These are phyloP conservation scores for Tagetes patula DNA, from an alignment of 129 eudicot species.

Conservation along the genomic window DNA sequence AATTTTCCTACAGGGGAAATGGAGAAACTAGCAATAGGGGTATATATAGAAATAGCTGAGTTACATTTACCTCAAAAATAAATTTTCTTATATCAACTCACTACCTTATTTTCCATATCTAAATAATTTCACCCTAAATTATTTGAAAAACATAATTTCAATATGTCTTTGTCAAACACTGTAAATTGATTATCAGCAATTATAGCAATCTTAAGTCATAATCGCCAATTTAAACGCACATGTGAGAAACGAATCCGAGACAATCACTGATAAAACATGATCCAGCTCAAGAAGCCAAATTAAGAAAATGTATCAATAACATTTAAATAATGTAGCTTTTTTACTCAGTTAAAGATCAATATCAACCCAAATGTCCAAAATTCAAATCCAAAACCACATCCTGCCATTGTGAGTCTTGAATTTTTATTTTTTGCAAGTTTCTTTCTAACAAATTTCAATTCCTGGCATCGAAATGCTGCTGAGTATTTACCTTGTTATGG, in stretches of 20 bases:
- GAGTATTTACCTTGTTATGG: not conserved
- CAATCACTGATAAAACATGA: not conserved
- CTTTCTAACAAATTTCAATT: not conserved
- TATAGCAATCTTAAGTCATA: no score
- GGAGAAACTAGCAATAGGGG: not conserved
- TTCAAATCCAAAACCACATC: constrained; percentile 2
- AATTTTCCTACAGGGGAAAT: not conserved
- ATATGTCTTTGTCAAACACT: not conserved
- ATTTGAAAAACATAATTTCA: not conserved
- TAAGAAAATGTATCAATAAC: not conserved
- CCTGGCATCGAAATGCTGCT: constrained; percentile 7
- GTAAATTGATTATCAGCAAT: not conserved
- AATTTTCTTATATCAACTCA: not conserved
- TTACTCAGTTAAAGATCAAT: not conserved
- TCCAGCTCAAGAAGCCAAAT: constrained; percentile 5
- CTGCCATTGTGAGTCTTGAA: not conserved
- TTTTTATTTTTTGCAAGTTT: not conserved
- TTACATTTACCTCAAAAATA: not conserved
- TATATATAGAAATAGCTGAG: not conserved
- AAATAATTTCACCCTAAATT: not conserved
- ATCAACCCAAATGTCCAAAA: not conserved
- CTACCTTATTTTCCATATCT: not conserved
- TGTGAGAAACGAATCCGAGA: not conserved
- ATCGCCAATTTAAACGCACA: not conserved
- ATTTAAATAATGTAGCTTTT: not conserved